Percentiles rank a stretch among this genome's conserved stretches.
Conservation (phyloP, 441 rosid genomes). For the Adansonia rubrostipa region DNA sequence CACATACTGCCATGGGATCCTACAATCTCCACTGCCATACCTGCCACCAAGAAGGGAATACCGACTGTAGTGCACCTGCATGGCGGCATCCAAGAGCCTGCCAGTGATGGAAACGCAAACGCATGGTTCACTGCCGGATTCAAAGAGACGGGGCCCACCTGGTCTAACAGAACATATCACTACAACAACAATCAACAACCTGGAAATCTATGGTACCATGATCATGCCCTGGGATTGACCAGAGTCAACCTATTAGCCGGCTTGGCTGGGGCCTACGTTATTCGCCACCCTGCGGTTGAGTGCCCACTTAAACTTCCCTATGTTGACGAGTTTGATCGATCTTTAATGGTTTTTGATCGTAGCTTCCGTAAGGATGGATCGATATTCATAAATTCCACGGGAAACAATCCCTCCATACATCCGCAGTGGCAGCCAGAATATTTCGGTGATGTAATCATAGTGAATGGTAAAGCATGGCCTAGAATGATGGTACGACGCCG, state of each 20-base stretch:
- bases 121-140: constrained; percentile 86
- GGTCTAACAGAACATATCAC: constrained; percentile 62
- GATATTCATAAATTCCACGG: constrained; percentile 79
- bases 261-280: constrained; percentile 67
- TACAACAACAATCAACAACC: constrained; percentile 80
- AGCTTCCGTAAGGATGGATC: constrained; percentile 69
- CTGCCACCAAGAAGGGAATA: constrained; percentile 49
- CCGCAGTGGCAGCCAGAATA: constrained; percentile 98
- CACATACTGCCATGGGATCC: constrained; percentile 94
- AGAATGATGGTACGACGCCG: constrained; percentile 68
- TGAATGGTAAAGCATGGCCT: constrained; percentile 94
- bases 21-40: constrained; percentile 69
- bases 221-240: constrained; percentile 94
- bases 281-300: constrained; percentile 68
- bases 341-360: constrained; percentile 69
- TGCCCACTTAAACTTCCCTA: constrained; percentile 55
- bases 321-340: constrained; percentile 65
- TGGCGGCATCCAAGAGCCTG: constrained; percentile 72
- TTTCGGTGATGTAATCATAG: constrained; percentile 78
- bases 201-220: constrained; percentile 93
- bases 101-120: constrained; percentile 70
- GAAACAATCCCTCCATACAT: constrained; percentile 81
- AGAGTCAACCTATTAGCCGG: constrained; percentile 85
- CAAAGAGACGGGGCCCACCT: constrained; percentile 60
- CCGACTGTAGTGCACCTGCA: constrained; percentile 97